Evolutionary conservation across 1,284 basidiomycete genomes (phyloP).

Genomic region (Papiliotrema flavescens): DNA sequence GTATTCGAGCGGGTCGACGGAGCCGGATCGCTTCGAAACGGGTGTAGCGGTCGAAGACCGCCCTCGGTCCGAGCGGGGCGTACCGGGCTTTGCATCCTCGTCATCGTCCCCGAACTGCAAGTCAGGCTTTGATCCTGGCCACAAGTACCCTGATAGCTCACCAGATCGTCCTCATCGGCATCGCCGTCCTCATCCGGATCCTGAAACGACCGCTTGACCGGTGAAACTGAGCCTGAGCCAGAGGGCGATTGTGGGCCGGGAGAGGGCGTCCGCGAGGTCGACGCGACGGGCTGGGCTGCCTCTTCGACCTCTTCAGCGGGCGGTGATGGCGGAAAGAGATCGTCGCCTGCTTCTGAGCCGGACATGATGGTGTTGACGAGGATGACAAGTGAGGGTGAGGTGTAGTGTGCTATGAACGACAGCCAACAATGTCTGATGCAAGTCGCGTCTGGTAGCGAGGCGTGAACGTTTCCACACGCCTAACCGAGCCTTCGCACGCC

Average conservation of each 20-base stretch:
- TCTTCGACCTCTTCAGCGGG: conserved; percentile 6
- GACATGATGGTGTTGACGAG: conserved; percentile 24
- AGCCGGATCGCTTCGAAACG: conserved; percentile 9
- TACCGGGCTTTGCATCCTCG: conserved; percentile 61
- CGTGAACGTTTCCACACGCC: background rate
- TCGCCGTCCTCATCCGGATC: conserved; percentile 16
- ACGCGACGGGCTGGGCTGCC: conserved; percentile 1
- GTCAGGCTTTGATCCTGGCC: background rate
- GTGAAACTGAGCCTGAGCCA: background rate
- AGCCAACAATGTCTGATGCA: background rate
- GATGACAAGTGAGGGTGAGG: background rate
- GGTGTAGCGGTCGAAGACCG: conserved; percentile 47
- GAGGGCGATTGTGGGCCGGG: background rate
- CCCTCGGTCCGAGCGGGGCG: conserved; percentile 51
- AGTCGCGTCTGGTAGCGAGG: background rate
- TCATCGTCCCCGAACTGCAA: conserved; percentile 73
- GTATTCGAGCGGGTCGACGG: conserved; percentile 42
- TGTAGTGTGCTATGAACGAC: no score
- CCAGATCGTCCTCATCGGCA: conserved; percentile 24
- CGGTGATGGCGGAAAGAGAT: conserved; percentile 35
- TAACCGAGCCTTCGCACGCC: background rate
- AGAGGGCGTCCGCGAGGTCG: background rate
- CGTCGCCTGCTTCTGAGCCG: conserved; percentile 29
- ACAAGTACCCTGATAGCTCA: conserved; percentile 7
- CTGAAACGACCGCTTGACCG: background rate